Conservation (phyloP, 179 eudicot genomes). For the Beta lomatogona region DNA sequence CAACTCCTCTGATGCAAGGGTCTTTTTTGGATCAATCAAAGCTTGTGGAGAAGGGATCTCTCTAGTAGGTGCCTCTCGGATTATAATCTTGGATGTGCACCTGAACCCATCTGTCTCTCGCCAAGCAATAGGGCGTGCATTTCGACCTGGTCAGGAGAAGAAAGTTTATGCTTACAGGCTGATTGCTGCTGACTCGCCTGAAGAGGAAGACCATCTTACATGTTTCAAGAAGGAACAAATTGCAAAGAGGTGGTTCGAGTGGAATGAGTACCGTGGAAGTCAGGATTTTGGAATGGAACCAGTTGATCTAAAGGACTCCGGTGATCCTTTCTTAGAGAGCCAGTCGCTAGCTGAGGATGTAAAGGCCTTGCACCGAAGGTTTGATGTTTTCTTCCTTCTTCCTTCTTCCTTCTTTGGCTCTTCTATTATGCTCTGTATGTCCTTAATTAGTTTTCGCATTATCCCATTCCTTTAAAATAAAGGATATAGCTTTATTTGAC, state of each 20-base stretch:
- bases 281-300: conserved; percentile 58
- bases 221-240: conserved; percentile 67
- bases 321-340: conserved; percentile 65
- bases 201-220: conserved; percentile 60
- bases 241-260: conserved; percentile 79
- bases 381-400: conserved; percentile 15
- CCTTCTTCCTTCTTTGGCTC: background rate
- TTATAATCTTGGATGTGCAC: conserved; percentile 77
- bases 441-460: background rate
- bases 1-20: conserved; percentile 67
- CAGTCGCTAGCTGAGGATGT: conserved; percentile 56
- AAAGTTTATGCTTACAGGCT: conserved; percentile 60
- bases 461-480: too few relatives aligned
- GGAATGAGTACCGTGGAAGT: conserved; percentile 54
- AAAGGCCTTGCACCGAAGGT: conserved; percentile 66
- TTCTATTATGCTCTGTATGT: background rate
- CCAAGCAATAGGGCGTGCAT: conserved; percentile 96
- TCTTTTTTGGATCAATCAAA: conserved; percentile 88
- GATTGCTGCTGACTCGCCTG: conserved; percentile 67
- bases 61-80: conserved; percentile 87
- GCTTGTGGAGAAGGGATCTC: conserved; percentile 99
- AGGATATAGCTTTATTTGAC: too few relatives aligned
- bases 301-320: conserved; percentile 56
- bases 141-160: conserved; percentile 84
- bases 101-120: conserved; percentile 89